phyloP scores from a whole-genome alignment of 2,329 filamentous ascomycete species.

The Aureobasidium musti region DNA sequence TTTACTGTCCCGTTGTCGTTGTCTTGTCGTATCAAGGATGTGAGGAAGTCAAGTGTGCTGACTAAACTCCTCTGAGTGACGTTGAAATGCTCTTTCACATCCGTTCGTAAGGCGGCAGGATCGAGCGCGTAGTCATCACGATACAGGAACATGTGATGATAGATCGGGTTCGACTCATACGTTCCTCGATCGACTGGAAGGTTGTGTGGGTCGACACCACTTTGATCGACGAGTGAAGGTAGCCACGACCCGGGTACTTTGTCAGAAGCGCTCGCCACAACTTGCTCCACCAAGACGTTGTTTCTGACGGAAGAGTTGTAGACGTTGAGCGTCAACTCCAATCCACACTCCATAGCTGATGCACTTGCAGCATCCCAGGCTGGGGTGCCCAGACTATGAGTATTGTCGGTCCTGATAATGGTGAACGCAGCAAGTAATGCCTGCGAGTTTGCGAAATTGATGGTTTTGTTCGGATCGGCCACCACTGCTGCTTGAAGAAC shows the following conservation, averaged over 20 bases:
- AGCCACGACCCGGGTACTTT: constrained; percentile 5
- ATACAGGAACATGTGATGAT: background rate
- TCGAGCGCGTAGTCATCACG: constrained; percentile 6
- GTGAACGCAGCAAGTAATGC: constrained; percentile 4
- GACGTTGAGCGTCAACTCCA: background rate
- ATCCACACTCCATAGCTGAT: constrained; percentile 16
- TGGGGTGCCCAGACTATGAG: background rate
- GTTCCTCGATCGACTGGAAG: background rate
- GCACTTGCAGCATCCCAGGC: background rate
- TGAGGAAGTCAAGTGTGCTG: background rate
- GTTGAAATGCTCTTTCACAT: background rate
- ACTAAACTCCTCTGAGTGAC: background rate
- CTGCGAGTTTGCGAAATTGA: constrained; percentile 12
- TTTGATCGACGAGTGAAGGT: background rate
- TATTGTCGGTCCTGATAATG: background rate
- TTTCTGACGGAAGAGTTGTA: background rate
- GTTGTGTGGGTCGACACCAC: background rate
- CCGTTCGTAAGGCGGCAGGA: background rate
- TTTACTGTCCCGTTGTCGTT: background rate
- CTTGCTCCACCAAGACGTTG: background rate
- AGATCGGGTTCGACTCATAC: background rate
- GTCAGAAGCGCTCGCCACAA: background rate
- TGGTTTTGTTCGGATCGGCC: background rate
- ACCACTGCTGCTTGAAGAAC: background rate
- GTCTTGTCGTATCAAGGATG: background rate